Evolutionary conservation across 306 rosid species (phyloP).

Genomic region (Dicorynia guianensis): DNA sequence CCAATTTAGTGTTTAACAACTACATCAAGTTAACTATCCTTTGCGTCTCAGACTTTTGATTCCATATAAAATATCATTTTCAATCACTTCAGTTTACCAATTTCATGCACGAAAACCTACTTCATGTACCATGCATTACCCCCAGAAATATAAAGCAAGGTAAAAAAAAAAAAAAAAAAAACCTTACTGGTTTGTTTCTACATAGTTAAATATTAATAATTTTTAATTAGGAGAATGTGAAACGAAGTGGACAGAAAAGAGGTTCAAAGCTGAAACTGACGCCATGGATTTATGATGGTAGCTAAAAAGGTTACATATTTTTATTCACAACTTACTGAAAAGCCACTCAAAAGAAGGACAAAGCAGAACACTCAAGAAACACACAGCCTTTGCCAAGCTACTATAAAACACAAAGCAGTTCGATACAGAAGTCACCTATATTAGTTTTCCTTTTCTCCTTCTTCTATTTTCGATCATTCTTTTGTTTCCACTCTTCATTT

Average conservation of each 20-base stretch:
- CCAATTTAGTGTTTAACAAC: constrained; percentile 1
- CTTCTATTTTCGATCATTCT: neutral
- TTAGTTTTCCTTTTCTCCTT: neutral
- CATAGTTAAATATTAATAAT: constrained; percentile 8
- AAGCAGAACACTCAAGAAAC: constrained; percentile 34
- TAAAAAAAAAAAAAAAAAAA: neutral
- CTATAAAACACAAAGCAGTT: constrained; percentile 46
- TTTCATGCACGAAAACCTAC: constrained; percentile 53
- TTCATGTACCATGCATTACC: constrained; percentile 50
- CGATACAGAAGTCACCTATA: constrained; percentile 34
- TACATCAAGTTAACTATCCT: constrained; percentile 22
- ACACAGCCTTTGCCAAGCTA: constrained; percentile 48
- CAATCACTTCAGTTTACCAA: constrained; percentile 25
- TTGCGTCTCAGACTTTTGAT: constrained; percentile 41
- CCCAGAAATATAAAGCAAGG: neutral
- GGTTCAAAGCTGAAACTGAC: constrained; percentile 6
- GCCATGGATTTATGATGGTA: constrained; percentile 23
- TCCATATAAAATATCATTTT: constrained; percentile 35
- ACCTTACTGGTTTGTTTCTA: neutral
- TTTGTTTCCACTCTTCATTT: constrained; percentile 2
- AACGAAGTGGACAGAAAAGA: constrained; percentile 30
- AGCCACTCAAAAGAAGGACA: neutral
- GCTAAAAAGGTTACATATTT: constrained; percentile 44
- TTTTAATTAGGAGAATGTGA: constrained; percentile 1
- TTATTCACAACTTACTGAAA: constrained; percentile 58